phyloP scores from a whole-genome alignment of 2,329 filamentous ascomycete genomes.

The Raffaelea ambrosiae region DNA sequence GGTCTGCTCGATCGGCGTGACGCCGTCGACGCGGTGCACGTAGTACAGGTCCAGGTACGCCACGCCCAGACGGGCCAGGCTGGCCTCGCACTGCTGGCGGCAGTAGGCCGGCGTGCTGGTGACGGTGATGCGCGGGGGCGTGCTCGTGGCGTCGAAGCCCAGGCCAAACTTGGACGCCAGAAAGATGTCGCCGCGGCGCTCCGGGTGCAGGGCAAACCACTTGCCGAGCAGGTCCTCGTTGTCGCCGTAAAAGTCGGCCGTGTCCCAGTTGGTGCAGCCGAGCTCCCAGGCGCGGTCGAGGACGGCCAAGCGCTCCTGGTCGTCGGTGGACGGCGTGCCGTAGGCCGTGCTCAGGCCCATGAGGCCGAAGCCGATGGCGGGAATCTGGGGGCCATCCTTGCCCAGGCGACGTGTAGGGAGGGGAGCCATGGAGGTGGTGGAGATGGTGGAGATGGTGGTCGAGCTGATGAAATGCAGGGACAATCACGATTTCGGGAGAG shows the following conservation, averaged over 20 bases:
- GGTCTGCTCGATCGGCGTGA: conserved; percentile 35
- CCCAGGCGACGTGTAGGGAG: conserved; percentile 35
- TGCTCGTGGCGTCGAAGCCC: conserved; percentile 24
- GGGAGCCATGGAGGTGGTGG: conserved; percentile 3
- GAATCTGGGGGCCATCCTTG: conserved; percentile 41
- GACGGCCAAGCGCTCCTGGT: conserved; percentile 33
- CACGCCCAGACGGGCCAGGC: conserved; percentile 38
- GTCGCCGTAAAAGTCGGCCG: conserved; percentile 36
- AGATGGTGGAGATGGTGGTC: not conserved
- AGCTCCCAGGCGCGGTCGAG: conserved; percentile 35
- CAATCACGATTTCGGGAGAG: too few species aligned
- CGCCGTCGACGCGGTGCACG: conserved; percentile 39
- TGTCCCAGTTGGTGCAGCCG: conserved; percentile 45
- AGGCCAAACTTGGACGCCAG: conserved; percentile 23
- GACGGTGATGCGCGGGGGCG: conserved; percentile 12
- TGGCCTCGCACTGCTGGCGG: conserved; percentile 19
- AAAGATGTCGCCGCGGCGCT: conserved; percentile 38
- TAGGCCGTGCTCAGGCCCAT: conserved; percentile 39
- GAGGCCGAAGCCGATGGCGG: conserved; percentile 41
- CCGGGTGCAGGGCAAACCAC: conserved; percentile 41
- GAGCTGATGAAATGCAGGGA: too few species aligned
- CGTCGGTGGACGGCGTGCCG: conserved; percentile 19
- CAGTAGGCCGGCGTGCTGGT: conserved; percentile 22
- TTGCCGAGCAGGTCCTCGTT: conserved; percentile 39
- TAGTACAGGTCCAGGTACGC: conserved; percentile 48